These are phyloP conservation scores for Phytopythium cucurbitacearum DNA, from an alignment of 352 stramenopile species.

Conservation along the genomic window DNA sequence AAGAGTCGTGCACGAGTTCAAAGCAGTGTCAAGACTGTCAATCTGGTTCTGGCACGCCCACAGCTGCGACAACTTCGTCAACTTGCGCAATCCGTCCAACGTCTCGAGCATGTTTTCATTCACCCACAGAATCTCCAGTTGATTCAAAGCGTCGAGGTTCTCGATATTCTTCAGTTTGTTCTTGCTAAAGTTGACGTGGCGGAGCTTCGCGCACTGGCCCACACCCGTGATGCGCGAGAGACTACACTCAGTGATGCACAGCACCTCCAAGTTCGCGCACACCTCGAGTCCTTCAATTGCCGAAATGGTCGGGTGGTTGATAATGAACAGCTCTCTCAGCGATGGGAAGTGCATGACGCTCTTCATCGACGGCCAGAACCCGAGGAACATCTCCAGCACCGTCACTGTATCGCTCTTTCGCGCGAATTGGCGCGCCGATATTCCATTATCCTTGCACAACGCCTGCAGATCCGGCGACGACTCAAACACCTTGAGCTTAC, in stretches of 20 bases:
- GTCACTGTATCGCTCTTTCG: constrained; percentile 30
- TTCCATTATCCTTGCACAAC: constrained; percentile 61
- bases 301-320: constrained; percentile 66
- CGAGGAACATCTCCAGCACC: constrained; percentile 69
- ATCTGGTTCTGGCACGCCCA: constrained; percentile 80
- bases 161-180: constrained; percentile 62
- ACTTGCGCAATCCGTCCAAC: constrained; percentile 49
- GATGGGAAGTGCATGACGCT: constrained; percentile 58
- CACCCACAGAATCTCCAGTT: constrained; percentile 78
- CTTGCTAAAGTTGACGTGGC: constrained; percentile 64
- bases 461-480: constrained; percentile 46
- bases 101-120: constrained; percentile 72
- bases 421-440: constrained; percentile 52
- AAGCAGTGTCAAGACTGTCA: constrained; percentile 47
- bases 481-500: constrained; percentile 36
- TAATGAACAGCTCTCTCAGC: constrained; percentile 64
- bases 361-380: constrained; percentile 72
- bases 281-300: constrained; percentile 44
- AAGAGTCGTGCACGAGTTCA: constrained; percentile 55
- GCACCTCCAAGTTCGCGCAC: constrained; percentile 49
- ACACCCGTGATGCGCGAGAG: constrained; percentile 46
- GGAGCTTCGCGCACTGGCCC: constrained; percentile 37
- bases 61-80: constrained; percentile 50
- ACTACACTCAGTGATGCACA: constrained; percentile 69
- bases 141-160: constrained; percentile 38